Evolutionary conservation across 1,284 basidiomycete genomes (phyloP), one percentile per base, ranked within the genome.

Genomic region (Ceratobasidium sp.): DNA sequence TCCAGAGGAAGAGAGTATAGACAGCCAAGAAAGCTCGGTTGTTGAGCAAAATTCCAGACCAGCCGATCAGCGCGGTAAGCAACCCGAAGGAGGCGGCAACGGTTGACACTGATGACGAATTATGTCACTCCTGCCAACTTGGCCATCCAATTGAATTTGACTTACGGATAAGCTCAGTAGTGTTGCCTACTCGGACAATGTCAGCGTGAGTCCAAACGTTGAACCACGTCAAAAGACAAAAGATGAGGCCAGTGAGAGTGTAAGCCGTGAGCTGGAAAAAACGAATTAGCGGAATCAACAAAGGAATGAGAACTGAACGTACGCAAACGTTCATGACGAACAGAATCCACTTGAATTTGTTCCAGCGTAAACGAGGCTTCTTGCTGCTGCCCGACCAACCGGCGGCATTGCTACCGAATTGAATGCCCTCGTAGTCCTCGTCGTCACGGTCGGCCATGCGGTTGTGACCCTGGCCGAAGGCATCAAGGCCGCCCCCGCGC

Each of bases 1-100:
- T 80, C 89, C 89, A 91, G 43, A 88, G 83, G n/a, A 89, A 78
- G 76, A 90, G 82, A 26, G 85, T 87, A 82, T 90, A 91, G 57
- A 88, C 79, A 28, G 89, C 88, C 73, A 91, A 85, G 83, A 91
- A 91, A 50, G 86, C 80, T 71, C 90, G 88, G 79, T 89, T 89
- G 84, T 91, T 92, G 77, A 91, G 84, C 23, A 92, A 80, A 77
- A 91, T 87, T n/a, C 90, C 90, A 16, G 88, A 83, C 83, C 86
- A 90, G 47, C 90, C 90, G 75, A 91, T 81, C 43, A 89, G 77
- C 26, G 86, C 82, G 30, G 88, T 88, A 76, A 90, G 79, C 41
- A 89, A 77, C 61, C 84, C 85, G 43, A 89, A 70, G 7, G 80
- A 76, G 2, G 84, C 80, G 2, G 87, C 88, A 44, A 88, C 77